Evolutionary conservation across 768 basidiomycete genomes (phyloP), one percentile per base, ranked within the genome.

Genomic region (Psilocybe sp.): DNA sequence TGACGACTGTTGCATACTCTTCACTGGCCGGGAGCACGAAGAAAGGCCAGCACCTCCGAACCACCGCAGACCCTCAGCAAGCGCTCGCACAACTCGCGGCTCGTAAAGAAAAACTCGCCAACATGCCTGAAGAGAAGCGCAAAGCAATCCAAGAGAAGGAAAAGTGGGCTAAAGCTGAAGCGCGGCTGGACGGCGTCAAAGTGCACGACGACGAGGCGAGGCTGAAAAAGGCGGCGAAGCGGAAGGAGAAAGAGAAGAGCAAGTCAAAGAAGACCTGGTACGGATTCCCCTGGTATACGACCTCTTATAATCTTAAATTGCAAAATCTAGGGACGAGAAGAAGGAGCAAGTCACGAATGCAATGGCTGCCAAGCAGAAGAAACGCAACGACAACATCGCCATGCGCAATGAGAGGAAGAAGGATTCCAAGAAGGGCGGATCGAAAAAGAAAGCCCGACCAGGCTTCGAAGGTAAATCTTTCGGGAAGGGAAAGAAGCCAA

Each of bases 191-290:
- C 47, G 97, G 97, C 2, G 85, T 86, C 42, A 99, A 98, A 68
- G 85, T 99, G 28, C 81, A 80, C 43, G 97, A 98, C 59, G 90
- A 95, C 58, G 92, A 92, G 63, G 64, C 58, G 1, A 73, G 86
- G 40, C 66, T 99, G 60, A 98, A 96, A 74, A 98, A 97, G 73
- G 93, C 93, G 37, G 84, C 81, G 7, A 98, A 97, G 75, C 75
- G 90, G 65, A 86, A 90, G 55, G 96, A 97, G 69, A 95, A 96
- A 67, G 84, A 84, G 58, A 98, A 98, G 65, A 60, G 52, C 18
- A 94, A 90, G 73, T 84, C 84, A 51, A 90, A 89, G 65, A 89
- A 87, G 61, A 77, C 80, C 39, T 98, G 96, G 95, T 95, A 54
- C 49, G 86, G 72, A 32, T 51, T 39, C 50, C 40, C 28, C 33